phyloP scores from a whole-genome alignment of 2,329 filamentous ascomycete genomes.

The Nothophaeocryptopus gaeumannii region DNA sequence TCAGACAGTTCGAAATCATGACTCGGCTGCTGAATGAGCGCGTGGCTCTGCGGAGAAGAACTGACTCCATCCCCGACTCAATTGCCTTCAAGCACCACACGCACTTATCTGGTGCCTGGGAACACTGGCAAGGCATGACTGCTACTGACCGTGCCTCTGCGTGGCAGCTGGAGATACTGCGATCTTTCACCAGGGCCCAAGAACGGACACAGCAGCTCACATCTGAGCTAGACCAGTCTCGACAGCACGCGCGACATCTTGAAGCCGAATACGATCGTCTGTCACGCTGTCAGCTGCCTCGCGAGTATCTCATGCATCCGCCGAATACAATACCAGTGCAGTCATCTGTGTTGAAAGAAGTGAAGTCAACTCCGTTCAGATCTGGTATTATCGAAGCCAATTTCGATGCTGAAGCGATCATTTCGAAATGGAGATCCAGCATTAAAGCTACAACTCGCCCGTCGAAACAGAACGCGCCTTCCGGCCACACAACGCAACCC shows the following conservation, averaged over 20 bases:
- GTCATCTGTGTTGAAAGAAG: constrained; percentile 38
- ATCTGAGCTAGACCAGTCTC: constrained; percentile 39
- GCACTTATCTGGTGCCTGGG: constrained; percentile 74
- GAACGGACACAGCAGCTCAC: constrained; percentile 39
- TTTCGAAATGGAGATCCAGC: constrained; percentile 29
- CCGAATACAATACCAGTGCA: constrained; percentile 39
- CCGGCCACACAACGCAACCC: background rate
- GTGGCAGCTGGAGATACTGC: constrained; percentile 49
- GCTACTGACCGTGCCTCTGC: constrained; percentile 43
- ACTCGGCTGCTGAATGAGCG: constrained; percentile 28
- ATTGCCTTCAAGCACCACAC: constrained; percentile 67
- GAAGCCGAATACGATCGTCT: constrained; percentile 36
- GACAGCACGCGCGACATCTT: constrained; percentile 43
- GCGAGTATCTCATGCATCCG: constrained; percentile 34
- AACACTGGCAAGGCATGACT: constrained; percentile 69
- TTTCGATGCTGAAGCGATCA: constrained; percentile 30
- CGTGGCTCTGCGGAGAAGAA: constrained; percentile 35
- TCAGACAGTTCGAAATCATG: constrained; percentile 71
- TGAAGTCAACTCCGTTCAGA: constrained; percentile 14
- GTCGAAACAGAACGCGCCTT: constrained; percentile 4
- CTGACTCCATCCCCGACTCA: constrained; percentile 46
- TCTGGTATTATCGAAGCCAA: constrained; percentile 21
- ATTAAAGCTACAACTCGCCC: constrained; percentile 25
- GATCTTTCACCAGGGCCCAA: constrained; percentile 43
- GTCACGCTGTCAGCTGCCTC: constrained; percentile 33